Conservation (phyloP, 306 rosid genomes). For the Castanea sativa region DNA sequence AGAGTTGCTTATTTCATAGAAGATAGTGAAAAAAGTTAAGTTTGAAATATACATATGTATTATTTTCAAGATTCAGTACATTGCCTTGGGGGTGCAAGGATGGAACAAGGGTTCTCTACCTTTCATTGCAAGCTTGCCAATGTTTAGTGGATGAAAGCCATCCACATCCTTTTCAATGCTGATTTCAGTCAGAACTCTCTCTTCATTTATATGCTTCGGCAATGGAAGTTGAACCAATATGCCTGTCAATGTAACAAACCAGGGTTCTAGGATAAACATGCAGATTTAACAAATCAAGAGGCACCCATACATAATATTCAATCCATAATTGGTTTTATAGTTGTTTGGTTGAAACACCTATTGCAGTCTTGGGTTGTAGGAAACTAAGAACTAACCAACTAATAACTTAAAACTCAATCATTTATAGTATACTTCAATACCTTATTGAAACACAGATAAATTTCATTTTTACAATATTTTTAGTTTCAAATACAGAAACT, state of each 20-base stretch:
- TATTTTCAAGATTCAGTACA: slow-evolving; percentile 3
- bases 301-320: background rate
- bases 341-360: background rate
- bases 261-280: background rate
- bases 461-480: background rate
- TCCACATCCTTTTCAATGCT: slow-evolving; percentile 90
- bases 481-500: background rate
- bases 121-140: slow-evolving; percentile 95
- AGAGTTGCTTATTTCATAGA: background rate
- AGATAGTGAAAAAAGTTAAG: background rate
- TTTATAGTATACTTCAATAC: background rate
- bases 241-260: slow-evolving; percentile 49
- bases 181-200: slow-evolving; percentile 73
- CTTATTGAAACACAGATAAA: background rate
- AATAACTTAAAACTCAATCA: background rate
- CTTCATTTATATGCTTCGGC: slow-evolving; percentile 89
- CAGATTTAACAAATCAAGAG: background rate
- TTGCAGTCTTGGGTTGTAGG: background rate
- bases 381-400: background rate
- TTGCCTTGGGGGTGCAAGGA: slow-evolving; percentile 93
- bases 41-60: slow-evolving; percentile 2
- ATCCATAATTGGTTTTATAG: background rate
- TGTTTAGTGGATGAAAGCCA: slow-evolving; percentile 94
- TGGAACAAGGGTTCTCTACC: slow-evolving; percentile 86
- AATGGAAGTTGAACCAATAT: slow-evolving; percentile 92